Base-by-base conservation (phyloP, 1,284 basidiomycete genomes). In the Ganoderma meredithae region DNA sequence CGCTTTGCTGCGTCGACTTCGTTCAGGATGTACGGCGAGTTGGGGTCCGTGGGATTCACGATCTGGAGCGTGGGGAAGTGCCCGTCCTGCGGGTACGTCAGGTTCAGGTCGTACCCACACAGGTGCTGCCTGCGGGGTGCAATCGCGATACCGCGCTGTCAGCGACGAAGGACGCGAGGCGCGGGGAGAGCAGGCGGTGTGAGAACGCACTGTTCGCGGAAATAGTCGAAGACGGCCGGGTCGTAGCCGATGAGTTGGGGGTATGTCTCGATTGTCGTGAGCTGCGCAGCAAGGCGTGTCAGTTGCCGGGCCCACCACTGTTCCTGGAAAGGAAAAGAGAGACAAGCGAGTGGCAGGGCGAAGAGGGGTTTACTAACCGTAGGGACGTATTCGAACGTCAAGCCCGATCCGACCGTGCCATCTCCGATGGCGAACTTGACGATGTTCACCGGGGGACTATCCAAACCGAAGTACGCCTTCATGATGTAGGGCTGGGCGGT, bases 231-330 rank as follows among this genome's bases (percentile, higher is more conserved):
- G 2, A 91, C 88, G 10, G 86, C 84, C 33, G 82, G 79, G 71
- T 93, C 88, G 73, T 91, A 93, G 31, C 85, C 88, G 59, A 93
- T 91, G 39, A 93, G 79, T 77, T 92, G 91, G 1, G 91, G 91
- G 73, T 87, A 91, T 2, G 91, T 92, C 78, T 91, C 86, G 15
- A 93, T 79, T 39, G 89, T 81, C 62, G 77, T 83, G 47, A 88
- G 73, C 88, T 90, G 62, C 3, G 27, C 39, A 19, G 44, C 71
- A 31, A 17, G 33, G 33, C 25, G 12, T 17, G 19, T 49, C 55
- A 59, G 44, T 55, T 15, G 15, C 31, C 63, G 33, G 36, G 36
- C 7, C 36, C 36, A 36, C 36, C 36, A 36, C 6, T 36, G 36
- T 36, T 3, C 36, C 36, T 6, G 6, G 9, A 36, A 36, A 9